Conservation (phyloP, 2,329 filamentous ascomycete genomes). For the Nigrospora osmanthi region DNA sequence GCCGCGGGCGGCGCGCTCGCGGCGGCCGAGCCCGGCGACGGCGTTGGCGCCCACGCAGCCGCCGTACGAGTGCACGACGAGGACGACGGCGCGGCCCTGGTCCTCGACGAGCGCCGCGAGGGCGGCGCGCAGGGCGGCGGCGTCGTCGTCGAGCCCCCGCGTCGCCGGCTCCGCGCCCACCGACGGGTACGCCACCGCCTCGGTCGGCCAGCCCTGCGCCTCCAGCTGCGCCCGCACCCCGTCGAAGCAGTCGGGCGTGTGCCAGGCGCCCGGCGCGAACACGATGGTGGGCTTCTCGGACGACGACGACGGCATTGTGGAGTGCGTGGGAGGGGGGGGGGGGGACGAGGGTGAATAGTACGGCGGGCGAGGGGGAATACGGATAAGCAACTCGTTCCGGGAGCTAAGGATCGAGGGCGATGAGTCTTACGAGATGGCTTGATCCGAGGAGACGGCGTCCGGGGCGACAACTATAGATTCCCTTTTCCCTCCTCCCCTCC, state of each 20-base stretch:
- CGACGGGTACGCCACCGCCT: constrained; percentile 19
- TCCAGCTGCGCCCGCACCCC: constrained; percentile 16
- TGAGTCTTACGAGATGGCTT: no score
- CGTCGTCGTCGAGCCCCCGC: constrained; percentile 15
- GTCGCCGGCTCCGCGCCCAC: constrained; percentile 10
- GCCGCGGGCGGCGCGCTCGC: constrained; percentile 17
- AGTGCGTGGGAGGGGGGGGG: no score
- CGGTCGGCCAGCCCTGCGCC: constrained; percentile 16
- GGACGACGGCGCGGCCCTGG: constrained; percentile 28
- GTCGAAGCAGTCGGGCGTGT: constrained; percentile 17
- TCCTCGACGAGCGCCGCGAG: constrained; percentile 19
- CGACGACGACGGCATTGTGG: no score
- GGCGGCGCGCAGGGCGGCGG: constrained; percentile 16
- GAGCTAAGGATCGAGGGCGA: no score
- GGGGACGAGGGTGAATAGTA: no score
- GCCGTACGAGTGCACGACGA: constrained; percentile 34
- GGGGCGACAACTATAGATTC: no score
- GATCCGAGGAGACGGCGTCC: no score
- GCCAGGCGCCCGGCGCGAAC: constrained; percentile 27
- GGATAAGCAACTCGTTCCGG: no score
- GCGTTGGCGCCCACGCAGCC: constrained; percentile 29
- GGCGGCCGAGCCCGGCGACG: constrained; percentile 20
- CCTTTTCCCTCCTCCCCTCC: no score
- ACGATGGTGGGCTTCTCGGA: constrained; percentile 15
- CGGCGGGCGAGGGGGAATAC: no score